Conservation (phyloP, 768 basidiomycete species). For the Tylopilus subfusipes region DNA sequence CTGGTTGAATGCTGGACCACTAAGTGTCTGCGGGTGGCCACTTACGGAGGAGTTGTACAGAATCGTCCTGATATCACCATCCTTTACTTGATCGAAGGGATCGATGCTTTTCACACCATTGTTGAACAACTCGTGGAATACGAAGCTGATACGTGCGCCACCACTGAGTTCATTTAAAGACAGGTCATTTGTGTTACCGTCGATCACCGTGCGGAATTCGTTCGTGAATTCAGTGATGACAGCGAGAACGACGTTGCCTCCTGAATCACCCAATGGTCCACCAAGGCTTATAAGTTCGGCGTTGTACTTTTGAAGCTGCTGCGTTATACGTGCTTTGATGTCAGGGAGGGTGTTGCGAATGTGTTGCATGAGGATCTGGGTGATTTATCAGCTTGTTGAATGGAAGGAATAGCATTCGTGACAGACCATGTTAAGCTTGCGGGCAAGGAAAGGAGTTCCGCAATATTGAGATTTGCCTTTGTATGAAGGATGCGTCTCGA, state of each 20-base stretch:
- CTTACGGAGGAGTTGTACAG: slow-evolving; percentile 96
- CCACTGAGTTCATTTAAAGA: slow-evolving; percentile 96
- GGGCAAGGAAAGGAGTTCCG: slow-evolving; percentile 93
- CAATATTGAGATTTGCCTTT: slow-evolving; percentile 94
- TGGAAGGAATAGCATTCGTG: not conserved
- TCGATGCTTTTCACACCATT: slow-evolving; percentile 94
- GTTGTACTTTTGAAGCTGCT: slow-evolving; percentile 85
- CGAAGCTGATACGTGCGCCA: slow-evolving; percentile 97
- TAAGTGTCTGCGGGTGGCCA: slow-evolving; percentile 11
- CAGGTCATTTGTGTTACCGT: slow-evolving; percentile 95
- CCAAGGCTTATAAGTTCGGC: slow-evolving; percentile 82
- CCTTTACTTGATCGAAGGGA: slow-evolving; percentile 98
- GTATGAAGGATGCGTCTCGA: slow-evolving; percentile 92
- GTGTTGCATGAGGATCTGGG: slow-evolving; percentile 97
- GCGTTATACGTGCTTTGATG: slow-evolving; percentile 93
- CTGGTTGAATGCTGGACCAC: not conserved
- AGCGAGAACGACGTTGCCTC: slow-evolving; percentile 89
- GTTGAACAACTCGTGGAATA: slow-evolving; percentile 98
- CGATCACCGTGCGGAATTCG: slow-evolving; percentile 95
- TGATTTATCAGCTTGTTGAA: not conserved
- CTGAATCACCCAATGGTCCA: slow-evolving; percentile 83
- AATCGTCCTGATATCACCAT: slow-evolving; percentile 94
- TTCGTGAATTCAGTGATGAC: slow-evolving; percentile 98
- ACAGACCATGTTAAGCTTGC: slow-evolving; percentile 89
- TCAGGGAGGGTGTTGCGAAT: slow-evolving; percentile 97